phyloP scores from a whole-genome alignment of 331 rosid genomes.

The Arachis monticola region DNA sequence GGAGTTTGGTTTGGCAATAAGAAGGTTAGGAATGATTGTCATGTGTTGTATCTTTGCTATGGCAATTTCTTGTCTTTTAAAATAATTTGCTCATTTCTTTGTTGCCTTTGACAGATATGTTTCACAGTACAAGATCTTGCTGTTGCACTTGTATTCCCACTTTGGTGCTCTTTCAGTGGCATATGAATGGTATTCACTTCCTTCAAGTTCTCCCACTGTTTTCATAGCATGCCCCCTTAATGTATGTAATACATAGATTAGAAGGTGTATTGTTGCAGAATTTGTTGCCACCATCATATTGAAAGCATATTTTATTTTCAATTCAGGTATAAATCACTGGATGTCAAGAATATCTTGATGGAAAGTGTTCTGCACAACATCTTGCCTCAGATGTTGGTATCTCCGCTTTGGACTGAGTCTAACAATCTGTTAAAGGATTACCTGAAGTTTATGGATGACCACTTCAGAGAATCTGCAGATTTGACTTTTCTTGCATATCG shows the following conservation, averaged over 20 bases:
- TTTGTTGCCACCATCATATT: conserved; percentile 25
- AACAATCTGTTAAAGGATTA: conserved; percentile 78
- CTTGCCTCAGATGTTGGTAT: conserved; percentile 86
- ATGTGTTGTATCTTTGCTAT: conserved; percentile 11
- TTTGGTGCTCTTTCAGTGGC: conserved; percentile 81
- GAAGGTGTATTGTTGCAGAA: not conserved
- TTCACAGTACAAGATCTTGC: conserved; percentile 76
- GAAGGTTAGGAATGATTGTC: conserved; percentile 63
- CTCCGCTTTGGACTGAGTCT: conserved; percentile 84
- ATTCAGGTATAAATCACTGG: conserved; percentile 85
- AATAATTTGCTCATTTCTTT: conserved; percentile 29
- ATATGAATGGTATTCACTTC: conserved; percentile 70
- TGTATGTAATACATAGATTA: conserved; percentile 1
- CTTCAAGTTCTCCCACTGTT: conserved; percentile 18
- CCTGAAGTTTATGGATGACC: conserved; percentile 95
- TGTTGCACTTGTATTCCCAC: conserved; percentile 82
- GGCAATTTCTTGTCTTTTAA: conserved; percentile 7
- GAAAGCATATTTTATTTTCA: conserved; percentile 31
- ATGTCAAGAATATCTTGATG: conserved; percentile 88
- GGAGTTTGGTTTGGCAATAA: conserved; percentile 88
- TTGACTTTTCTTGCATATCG: conserved; percentile 94
- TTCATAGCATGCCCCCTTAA: not conserved
- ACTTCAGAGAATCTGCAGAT: conserved; percentile 97
- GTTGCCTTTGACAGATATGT: conserved; percentile 60
- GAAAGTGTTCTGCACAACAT: conserved; percentile 90